A percentile compares a stretch with the other conserved stretches of the same genome.
These are phyloP conservation scores for Brassica hybrid DNA, from an alignment of 441 rosid species.

Conservation along the genomic window DNA sequence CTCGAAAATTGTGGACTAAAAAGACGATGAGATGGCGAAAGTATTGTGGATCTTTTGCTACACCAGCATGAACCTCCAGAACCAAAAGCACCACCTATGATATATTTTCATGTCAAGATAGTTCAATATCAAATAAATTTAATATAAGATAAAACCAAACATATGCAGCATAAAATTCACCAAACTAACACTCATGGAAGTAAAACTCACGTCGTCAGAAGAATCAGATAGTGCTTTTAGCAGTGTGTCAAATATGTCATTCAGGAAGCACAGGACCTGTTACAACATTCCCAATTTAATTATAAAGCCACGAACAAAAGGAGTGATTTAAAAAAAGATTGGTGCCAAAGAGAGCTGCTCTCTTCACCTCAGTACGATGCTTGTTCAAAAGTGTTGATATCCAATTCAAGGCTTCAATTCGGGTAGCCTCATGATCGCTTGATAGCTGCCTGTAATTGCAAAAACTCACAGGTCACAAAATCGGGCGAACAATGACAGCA, in stretches of 20 bases:
- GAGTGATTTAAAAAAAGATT: not conserved
- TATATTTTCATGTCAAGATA: slow-evolving; percentile 29
- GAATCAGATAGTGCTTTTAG: slow-evolving; percentile 91
- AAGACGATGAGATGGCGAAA: slow-evolving; percentile 97
- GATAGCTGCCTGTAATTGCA: slow-evolving; percentile 76
- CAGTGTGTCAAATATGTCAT: slow-evolving; percentile 91
- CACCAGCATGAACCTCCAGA: slow-evolving; percentile 99
- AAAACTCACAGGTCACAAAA: slow-evolving; percentile 39
- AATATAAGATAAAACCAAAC: slow-evolving; percentile 14
- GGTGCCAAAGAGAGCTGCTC: slow-evolving; percentile 14
- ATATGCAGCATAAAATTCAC: not conserved
- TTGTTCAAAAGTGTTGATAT: slow-evolving; percentile 85
- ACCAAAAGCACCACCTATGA: slow-evolving; percentile 95
- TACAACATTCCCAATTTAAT: slow-evolving; percentile 36
- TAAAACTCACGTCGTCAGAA: slow-evolving; percentile 78
- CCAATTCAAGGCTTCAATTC: too few relatives aligned
- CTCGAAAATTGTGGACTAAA: slow-evolving; percentile 89
- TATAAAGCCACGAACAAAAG: slow-evolving; percentile 15
- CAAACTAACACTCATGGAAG: slow-evolving; percentile 12
- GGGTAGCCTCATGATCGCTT: slow-evolving; percentile 91
- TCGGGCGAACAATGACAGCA: slow-evolving; percentile 24
- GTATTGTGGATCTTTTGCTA: slow-evolving; percentile 90
- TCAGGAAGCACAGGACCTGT: slow-evolving; percentile 84
- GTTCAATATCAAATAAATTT: slow-evolving; percentile 22
- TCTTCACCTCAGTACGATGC: slow-evolving; percentile 83